Conservation (phyloP, 139 green algal genomes). For the Axilococcus clingmanii region DNA sequence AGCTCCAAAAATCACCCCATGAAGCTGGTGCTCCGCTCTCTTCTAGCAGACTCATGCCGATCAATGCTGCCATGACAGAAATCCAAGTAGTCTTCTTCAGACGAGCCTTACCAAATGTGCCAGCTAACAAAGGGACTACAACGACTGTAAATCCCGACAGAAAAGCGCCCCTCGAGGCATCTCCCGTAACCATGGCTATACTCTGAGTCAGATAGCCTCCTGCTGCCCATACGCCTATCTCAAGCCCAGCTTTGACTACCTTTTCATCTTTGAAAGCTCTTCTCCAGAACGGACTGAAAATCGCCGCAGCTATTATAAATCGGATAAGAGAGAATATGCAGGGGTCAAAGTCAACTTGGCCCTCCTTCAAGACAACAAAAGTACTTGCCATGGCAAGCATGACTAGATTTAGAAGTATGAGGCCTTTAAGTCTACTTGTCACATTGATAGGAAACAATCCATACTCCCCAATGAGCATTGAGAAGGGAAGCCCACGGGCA, state of each 20-base stretch:
- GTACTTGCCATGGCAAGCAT: conserved; percentile 24
- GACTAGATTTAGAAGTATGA: conserved; percentile 32
- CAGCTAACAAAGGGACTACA: conserved; percentile 60
- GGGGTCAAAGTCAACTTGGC: conserved; percentile 16
- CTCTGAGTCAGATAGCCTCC: conserved; percentile 50
- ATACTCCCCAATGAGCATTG: no score
- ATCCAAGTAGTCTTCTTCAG: conserved; percentile 45
- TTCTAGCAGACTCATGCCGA: conserved; percentile 60
- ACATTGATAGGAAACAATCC: conserved; percentile 1
- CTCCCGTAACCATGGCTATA: conserved; percentile 49
- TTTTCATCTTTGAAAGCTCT: conserved; percentile 9
- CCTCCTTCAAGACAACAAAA: conserved; percentile 33
- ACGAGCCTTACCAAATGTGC: conserved; percentile 39
- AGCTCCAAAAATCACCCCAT: conserved; percentile 53
- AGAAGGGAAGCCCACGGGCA: no score
- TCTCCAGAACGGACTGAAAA: conserved; percentile 30
- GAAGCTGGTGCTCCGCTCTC: conserved; percentile 26
- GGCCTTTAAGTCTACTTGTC: conserved; percentile 11
- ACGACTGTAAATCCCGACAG: conserved; percentile 75
- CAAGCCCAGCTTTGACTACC: conserved; percentile 20
- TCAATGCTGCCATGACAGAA: conserved; percentile 41
- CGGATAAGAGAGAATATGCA: conserved; percentile 21
- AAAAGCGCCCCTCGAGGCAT: conserved; percentile 58
- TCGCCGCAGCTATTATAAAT: conserved; percentile 30
- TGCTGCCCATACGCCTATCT: conserved; percentile 33